Percentiles rank a stretch among this genome's conserved stretches.
These are phyloP conservation scores for Periconia sp. DNA, from an alignment of 2,329 filamentous ascomycete genomes.

Conservation along the genomic window DNA sequence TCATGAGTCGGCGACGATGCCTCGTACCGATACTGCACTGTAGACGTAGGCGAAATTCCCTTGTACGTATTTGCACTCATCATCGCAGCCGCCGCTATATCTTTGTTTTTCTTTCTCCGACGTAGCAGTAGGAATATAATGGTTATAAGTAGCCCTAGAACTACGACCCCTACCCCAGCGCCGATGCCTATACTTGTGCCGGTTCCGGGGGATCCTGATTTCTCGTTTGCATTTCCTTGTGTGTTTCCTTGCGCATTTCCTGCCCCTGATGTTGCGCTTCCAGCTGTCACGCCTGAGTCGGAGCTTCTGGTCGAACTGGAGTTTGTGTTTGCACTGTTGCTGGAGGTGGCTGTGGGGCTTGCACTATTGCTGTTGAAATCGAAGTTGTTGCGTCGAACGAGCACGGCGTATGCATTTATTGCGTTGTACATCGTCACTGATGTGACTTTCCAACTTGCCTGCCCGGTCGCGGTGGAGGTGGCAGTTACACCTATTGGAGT, in stretches of 20 bases:
- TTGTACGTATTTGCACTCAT: background rate
- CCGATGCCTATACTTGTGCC: slow-evolving; percentile 4
- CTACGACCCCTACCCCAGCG: background rate
- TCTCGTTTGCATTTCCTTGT: background rate
- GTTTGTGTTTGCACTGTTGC: background rate
- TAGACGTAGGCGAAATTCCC: background rate
- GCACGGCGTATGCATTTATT: slow-evolving; percentile 2
- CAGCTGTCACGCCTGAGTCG: too few relatives aligned
- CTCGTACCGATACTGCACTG: background rate
- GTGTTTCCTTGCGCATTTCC: background rate
- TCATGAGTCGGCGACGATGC: background rate
- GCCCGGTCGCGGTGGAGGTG: background rate
- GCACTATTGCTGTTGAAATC: background rate
- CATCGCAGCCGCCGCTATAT: background rate
- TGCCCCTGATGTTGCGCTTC: background rate
- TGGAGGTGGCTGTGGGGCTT: background rate
- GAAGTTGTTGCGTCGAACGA: slow-evolving; percentile 1
- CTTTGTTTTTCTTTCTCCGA: background rate
- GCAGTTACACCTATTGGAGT: background rate
- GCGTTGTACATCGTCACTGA: background rate
- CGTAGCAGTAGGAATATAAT: background rate
- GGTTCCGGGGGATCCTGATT: background rate
- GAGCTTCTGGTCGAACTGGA: background rate
- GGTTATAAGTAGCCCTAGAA: background rate
- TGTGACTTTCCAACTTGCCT: background rate